Base-by-base conservation (phyloP, 192 early-diverging fungal genomes). In the Dimargaris xerosporica region DNA sequence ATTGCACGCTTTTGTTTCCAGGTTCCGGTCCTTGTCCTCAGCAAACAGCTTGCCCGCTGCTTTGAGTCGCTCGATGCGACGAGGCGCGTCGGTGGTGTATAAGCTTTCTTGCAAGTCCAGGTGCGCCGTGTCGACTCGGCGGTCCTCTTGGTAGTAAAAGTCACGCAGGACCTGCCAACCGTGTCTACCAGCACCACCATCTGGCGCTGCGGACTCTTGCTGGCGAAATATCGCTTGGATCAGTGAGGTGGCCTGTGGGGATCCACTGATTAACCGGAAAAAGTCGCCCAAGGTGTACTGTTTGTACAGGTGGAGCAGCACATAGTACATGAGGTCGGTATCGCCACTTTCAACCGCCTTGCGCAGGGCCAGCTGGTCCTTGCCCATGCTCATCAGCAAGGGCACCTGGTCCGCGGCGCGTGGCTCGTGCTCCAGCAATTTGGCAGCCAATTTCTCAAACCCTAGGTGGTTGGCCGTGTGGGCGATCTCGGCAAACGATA, bases 91-190 rank as follows among this genome's bases (percentile, higher is more conserved):
- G 72, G 79, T 62, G 48, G 43, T 4, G 21, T 56, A 41, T 26
- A 53, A n/a, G 15, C 44, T 19, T 71, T 65, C 44, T 66, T 84
- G 63, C 45, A 68, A 15, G 41, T 77, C 10, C 64, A 73, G n/a
- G 67, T 78, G 44, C 48, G 91, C 81, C 63, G 74, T 74, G 51
- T 92, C 73, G 21, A 83, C 71, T 45, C 72, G 61, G 55, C 87
- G 77, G 77, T 99, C 97, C 66, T 96, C 91, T 69, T 98, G 93
- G 65, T 89, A 98, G 73, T 98, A 99, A 65, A 94, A 99, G 67
- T 97, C 88, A 50, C 85, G 83, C 48, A 99, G 78, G 0, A 96
- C 67, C 17, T 87, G 81, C 26, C 77, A 69, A 44, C 87, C 83
- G 64, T 87, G 84, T 2, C 34, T 7, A 39, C 34, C 7, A 39